Evolutionary conservation across 306 rosid genomes (phyloP).

Genomic region (Casuarina glauca): DNA sequence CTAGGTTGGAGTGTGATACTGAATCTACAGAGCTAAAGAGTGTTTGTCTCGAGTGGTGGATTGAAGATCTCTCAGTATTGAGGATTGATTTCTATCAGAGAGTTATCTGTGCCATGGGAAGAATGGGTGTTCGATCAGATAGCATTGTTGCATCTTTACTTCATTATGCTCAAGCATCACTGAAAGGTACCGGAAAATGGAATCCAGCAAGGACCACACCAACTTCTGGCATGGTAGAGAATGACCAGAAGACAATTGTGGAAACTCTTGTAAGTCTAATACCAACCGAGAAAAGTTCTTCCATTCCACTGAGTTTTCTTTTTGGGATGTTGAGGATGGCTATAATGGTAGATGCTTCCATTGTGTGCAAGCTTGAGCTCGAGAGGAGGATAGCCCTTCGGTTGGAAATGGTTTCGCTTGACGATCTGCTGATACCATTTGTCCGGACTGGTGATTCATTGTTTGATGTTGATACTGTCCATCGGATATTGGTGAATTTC

Average conservation of each 20-base stretch:
- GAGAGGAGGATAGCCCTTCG: constrained; percentile 72
- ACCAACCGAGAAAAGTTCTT: constrained; percentile 63
- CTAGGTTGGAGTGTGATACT: constrained; percentile 48
- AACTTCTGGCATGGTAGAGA: constrained; percentile 40
- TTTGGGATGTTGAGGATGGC: constrained; percentile 84
- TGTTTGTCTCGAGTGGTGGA: constrained; percentile 72
- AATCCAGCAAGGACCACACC: constrained; percentile 48
- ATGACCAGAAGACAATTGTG: constrained; percentile 54
- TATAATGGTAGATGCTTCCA: constrained; percentile 59
- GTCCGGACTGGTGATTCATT: constrained; percentile 58
- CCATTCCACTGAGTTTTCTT: constrained; percentile 65
- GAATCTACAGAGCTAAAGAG: constrained; percentile 59
- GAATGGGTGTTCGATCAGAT: constrained; percentile 68
- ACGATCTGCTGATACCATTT: constrained; percentile 83
- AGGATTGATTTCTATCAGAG: constrained; percentile 62
- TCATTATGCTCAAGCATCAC: constrained; percentile 82
- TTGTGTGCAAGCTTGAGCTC: constrained; percentile 74
- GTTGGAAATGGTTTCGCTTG: constrained; percentile 65
- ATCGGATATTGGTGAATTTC: constrained; percentile 65
- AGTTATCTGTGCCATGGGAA: constrained; percentile 61
- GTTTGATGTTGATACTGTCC: constrained; percentile 82
- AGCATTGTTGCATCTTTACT: constrained; percentile 65
- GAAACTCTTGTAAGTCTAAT: constrained; percentile 67
- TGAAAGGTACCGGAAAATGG: constrained; percentile 72
- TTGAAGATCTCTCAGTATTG: constrained; percentile 65